Percentiles rank a stretch among this genome's conserved stretches.
Evolutionary conservation across 306 rosid species (phyloP).

Genomic region (Potentilla sterilis): DNA sequence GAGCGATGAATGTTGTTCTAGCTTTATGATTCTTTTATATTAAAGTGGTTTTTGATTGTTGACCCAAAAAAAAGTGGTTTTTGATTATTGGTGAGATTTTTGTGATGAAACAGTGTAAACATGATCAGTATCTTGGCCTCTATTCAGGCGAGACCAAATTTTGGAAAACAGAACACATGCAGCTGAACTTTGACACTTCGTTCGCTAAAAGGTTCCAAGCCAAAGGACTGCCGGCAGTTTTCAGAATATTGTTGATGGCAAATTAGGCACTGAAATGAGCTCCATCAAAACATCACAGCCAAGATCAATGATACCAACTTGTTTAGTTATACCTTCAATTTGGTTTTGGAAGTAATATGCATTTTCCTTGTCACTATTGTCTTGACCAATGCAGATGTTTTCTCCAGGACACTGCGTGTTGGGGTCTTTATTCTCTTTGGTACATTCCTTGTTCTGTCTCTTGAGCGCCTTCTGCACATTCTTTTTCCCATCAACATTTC

Average conservation of each 20-base stretch:
- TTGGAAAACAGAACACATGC: not conserved
- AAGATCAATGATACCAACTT: conserved; percentile 19
- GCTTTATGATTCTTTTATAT: not conserved
- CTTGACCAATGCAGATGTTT: not conserved
- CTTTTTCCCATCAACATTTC: conserved; percentile 1
- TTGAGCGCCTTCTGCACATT: not conserved
- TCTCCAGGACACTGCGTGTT: not conserved
- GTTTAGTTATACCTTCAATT: conserved; percentile 21
- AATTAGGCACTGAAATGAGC: not conserved
- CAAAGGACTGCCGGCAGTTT: not conserved
- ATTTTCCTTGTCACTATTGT: conserved; percentile 28
- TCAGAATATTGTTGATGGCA: too few relatives aligned
- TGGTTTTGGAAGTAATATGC: conserved; percentile 6
- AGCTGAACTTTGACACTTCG: not conserved
- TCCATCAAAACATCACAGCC: conserved; percentile 20
- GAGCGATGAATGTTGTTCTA: not conserved
- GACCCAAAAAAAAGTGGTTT: not conserved
- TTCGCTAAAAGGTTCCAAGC: not conserved
- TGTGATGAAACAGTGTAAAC: not conserved
- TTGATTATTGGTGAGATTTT: not conserved
- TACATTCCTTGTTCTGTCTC: not conserved
- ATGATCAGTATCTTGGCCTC: not conserved
- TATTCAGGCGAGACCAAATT: not conserved
- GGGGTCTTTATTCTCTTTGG: conserved; percentile 8
- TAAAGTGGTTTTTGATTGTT: not conserved